phyloP scores from a whole-genome alignment of 129 eudicot species.

The Helianthus annuus region HanXRQr2.0-SUNRISE NC_035436.2:207284475-207284974 shows the following conservation, averaged over 20 bases:
- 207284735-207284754: neutral
- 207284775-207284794: neutral
- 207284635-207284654: neutral
- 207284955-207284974: conserved; percentile 6
- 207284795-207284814: too few species aligned
- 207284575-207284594: neutral
- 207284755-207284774: neutral
- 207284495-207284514: neutral
- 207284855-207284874: neutral
- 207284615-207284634: too few species aligned
- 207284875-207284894: neutral
- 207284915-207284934: neutral
- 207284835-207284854: neutral
- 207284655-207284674: neutral
- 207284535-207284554: neutral
- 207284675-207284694: too few species aligned
- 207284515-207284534: neutral
- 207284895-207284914: neutral
- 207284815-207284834: too few species aligned
- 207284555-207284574: neutral
- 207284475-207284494: neutral
- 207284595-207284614: neutral
- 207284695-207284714: neutral
- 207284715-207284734: neutral
- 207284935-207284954: neutral